Conservation (phyloP, 2,329 filamentous ascomycete species). For the Teratosphaeria destructans region DNA sequence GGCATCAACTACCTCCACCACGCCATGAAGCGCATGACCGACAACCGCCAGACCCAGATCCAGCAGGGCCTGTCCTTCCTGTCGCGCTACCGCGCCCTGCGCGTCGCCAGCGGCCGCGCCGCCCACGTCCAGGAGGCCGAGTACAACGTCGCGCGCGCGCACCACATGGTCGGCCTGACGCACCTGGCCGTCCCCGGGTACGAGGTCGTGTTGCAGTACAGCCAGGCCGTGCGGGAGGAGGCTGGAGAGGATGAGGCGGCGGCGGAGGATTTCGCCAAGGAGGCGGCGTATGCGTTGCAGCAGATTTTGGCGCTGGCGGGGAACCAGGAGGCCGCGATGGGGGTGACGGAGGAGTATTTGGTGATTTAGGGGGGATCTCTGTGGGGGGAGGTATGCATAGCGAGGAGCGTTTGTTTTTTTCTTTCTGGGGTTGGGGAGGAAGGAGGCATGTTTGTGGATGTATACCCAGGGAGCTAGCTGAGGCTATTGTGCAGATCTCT, state of each 20-base stretch:
- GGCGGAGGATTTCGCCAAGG: slow-evolving; percentile 51
- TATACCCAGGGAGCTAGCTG: background rate
- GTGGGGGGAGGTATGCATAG: background rate
- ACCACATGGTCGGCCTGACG: slow-evolving; percentile 63
- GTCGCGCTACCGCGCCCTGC: slow-evolving; percentile 57
- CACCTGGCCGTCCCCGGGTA: slow-evolving; percentile 68
- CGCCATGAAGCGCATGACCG: slow-evolving; percentile 76
- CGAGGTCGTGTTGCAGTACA: slow-evolving; percentile 44
- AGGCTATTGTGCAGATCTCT: too few relatives aligned
- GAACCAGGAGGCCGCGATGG: slow-evolving; percentile 49
- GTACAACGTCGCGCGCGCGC: slow-evolving; percentile 68
- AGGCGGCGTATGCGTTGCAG: slow-evolving; percentile 67
- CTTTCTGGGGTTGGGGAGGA: background rate
- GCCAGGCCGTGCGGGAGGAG: slow-evolving; percentile 33
- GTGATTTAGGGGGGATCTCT: slow-evolving; percentile 26
- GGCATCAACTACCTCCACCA: slow-evolving; percentile 81
- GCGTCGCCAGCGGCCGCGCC: slow-evolving; percentile 32
- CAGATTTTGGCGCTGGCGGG: slow-evolving; percentile 55
- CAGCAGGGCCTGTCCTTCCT: slow-evolving; percentile 78
- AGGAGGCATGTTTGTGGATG: background rate
- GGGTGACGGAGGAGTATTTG: slow-evolving; percentile 48
- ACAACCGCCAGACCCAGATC: slow-evolving; percentile 81
- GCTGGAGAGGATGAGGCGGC: slow-evolving; percentile 7
- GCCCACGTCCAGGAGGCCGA: slow-evolving; percentile 61
- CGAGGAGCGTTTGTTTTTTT: background rate